These are phyloP conservation scores for Phytophthora pistaciae DNA, from an alignment of 352 stramenopile genomes.

Conservation along the genomic window DNA sequence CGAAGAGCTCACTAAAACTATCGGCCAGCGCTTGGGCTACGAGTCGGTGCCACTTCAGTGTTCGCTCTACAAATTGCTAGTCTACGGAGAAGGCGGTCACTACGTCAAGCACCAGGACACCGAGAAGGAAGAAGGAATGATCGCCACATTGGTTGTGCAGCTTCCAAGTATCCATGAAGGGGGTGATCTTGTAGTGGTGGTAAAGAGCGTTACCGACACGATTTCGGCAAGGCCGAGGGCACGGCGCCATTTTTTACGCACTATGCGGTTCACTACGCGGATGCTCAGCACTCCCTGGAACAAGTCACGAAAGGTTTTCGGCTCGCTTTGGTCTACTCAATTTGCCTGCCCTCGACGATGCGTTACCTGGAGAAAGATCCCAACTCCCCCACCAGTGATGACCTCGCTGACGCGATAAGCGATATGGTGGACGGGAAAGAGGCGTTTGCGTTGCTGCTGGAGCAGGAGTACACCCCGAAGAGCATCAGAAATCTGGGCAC, in stretches of 20 bases:
- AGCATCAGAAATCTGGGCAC: conserved; percentile 22
- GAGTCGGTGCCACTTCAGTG: conserved; percentile 19
- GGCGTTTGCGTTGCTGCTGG: conserved; percentile 26
- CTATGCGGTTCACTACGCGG: conserved; percentile 35
- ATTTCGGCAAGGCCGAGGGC: conserved; percentile 26
- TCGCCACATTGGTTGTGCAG: conserved; percentile 59
- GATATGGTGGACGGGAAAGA: conserved; percentile 8
- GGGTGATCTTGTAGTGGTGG: conserved; percentile 25
- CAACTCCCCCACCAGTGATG: not conserved
- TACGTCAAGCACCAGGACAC: conserved; percentile 58
- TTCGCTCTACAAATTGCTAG: conserved; percentile 55
- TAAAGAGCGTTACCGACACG: conserved; percentile 14
- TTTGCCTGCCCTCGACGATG: conserved; percentile 16
- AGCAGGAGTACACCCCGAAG: conserved; percentile 34
- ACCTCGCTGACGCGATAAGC: conserved; percentile 10
- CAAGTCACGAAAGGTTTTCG: conserved; percentile 24
- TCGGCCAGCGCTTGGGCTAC: conserved; percentile 13
- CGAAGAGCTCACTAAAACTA: not conserved
- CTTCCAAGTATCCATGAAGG: conserved; percentile 37
- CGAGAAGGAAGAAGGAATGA: conserved; percentile 65
- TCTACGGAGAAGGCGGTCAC: conserved; percentile 51
- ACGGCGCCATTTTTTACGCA: conserved; percentile 17
- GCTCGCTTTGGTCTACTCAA: conserved; percentile 26
- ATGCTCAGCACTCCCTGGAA: conserved; percentile 28
- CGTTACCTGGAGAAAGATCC: not conserved